These are phyloP conservation scores for Fraxinus platypoda DNA, from an alignment of 305 asterid genomes.

Conservation along the genomic window DNA sequence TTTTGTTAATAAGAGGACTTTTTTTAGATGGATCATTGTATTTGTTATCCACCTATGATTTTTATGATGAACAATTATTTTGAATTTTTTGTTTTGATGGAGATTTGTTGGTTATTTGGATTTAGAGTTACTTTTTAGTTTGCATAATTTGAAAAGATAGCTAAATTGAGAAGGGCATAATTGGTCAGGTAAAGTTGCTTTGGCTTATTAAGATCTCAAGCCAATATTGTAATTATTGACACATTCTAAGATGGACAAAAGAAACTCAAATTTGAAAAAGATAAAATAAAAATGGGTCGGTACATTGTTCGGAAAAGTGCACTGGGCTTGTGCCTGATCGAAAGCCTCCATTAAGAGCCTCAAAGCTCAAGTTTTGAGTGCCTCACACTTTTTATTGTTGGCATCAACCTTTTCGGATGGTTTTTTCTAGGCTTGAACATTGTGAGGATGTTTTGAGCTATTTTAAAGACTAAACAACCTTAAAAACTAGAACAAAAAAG, in stretches of 20 bases:
- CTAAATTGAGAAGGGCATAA: background rate
- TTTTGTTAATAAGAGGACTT: background rate
- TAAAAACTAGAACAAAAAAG: too few relatives aligned
- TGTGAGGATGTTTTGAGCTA: background rate
- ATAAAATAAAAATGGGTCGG: background rate
- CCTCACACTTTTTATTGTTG: background rate
- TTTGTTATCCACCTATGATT: background rate
- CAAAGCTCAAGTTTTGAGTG: background rate
- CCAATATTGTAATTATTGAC: background rate
- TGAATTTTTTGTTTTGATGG: background rate
- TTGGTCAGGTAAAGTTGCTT: background rate
- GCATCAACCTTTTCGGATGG: background rate
- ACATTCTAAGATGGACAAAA: background rate
- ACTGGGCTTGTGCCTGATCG: too few relatives aligned
- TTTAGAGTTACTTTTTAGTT: background rate
- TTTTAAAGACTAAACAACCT: background rate
- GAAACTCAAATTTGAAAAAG: background rate
- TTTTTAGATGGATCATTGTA: background rate
- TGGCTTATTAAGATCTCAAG: background rate
- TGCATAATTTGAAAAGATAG: background rate
- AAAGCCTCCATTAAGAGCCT: background rate
- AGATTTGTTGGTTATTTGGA: background rate
- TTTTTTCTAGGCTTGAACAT: background rate
- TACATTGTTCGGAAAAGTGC: too few relatives aligned
- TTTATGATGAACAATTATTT: background rate